These are phyloP conservation scores for Macrophomina tecta DNA, from an alignment of 2,329 filamentous ascomycete genomes.

Conservation along the genomic window DNA sequence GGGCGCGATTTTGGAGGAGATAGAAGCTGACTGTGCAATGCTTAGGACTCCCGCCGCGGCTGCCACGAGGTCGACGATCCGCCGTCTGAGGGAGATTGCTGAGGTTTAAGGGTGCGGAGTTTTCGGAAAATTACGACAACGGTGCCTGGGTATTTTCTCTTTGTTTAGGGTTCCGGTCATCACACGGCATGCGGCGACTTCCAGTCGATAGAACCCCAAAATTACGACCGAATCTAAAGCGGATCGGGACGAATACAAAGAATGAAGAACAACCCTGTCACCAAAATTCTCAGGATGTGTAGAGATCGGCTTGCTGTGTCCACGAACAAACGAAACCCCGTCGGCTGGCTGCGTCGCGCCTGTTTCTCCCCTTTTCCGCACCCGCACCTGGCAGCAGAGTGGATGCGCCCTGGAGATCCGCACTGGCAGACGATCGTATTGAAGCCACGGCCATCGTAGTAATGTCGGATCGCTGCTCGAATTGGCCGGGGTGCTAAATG, in stretches of 20 bases:
- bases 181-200: slow-evolving; percentile 29
- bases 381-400: neutral
- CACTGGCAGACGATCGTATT: slow-evolving; percentile 24
- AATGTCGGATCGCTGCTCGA: slow-evolving; percentile 20
- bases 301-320: slow-evolving; percentile 20
- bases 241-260: slow-evolving; percentile 30
- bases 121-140: slow-evolving; percentile 27
- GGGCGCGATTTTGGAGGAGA: neutral
- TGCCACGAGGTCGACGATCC: slow-evolving; percentile 93
- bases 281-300: slow-evolving; percentile 12
- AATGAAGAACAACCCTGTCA: slow-evolving; percentile 26
- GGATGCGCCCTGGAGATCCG: slow-evolving; percentile 19
- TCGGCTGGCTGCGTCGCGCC: neutral
- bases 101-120: slow-evolving; percentile 73
- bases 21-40: slow-evolving; percentile 30
- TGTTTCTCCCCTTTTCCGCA: slow-evolving; percentile 14
- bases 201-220: slow-evolving; percentile 29
- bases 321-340: neutral
- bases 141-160: slow-evolving; percentile 29
- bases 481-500: slow-evolving; percentile 10
- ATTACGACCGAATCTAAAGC: slow-evolving; percentile 28
- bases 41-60: slow-evolving; percentile 86
- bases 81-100: slow-evolving; percentile 95
- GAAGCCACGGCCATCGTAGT: slow-evolving; percentile 21
- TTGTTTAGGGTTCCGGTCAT: slow-evolving; percentile 29